These are phyloP conservation scores for Pilasporangium apinafurcum DNA, from an alignment of 352 stramenopile genomes.

Conservation along the genomic window DNA sequence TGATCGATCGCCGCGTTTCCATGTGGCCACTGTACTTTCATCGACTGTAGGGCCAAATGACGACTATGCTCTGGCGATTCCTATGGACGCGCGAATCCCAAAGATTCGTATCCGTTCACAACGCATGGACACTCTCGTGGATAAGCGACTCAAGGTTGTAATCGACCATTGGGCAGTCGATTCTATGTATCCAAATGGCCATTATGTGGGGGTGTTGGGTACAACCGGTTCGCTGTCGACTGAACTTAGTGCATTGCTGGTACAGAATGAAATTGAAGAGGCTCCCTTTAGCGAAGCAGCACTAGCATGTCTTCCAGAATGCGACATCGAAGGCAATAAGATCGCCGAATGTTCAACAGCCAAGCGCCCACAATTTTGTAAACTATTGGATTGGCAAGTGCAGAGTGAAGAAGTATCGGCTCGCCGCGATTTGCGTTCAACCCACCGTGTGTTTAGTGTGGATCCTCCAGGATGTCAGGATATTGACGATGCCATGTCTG, in stretches of 20 bases:
- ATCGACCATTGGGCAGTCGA: constrained; percentile 76
- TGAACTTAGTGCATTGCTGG: constrained; percentile 77
- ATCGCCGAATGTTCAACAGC: constrained; percentile 72
- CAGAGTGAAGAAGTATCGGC: constrained; percentile 32
- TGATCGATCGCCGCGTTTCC: constrained; percentile 47
- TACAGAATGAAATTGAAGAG: constrained; percentile 79
- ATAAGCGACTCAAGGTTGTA: constrained; percentile 79
- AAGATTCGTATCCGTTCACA: constrained; percentile 81
- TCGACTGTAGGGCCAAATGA: constrained; percentile 51
- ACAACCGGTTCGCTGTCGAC: constrained; percentile 54
- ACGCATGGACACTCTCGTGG: constrained; percentile 59
- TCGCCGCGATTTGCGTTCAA: constrained; percentile 63
- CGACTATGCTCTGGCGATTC: constrained; percentile 69
- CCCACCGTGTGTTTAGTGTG: constrained; percentile 84
- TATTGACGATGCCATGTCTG: constrained; percentile 90
- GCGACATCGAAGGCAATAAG: constrained; percentile 54
- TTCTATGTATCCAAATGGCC: constrained; percentile 71
- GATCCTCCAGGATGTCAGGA: constrained; percentile 86
- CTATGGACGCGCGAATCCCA: constrained; percentile 74
- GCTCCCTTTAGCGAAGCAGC: constrained; percentile 81
- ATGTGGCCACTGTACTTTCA: constrained; percentile 70
- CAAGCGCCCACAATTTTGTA: constrained; percentile 45
- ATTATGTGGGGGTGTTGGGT: constrained; percentile 76
- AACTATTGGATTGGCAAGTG: constrained; percentile 67
- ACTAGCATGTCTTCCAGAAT: constrained; percentile 76